A percentile compares a stretch with the other conserved stretches of the same genome.
These are phyloP conservation scores for Lindgomyces ingoldianus DNA, from an alignment of 495 filamentous ascomycete genomes.

Conservation along the genomic window DNA sequence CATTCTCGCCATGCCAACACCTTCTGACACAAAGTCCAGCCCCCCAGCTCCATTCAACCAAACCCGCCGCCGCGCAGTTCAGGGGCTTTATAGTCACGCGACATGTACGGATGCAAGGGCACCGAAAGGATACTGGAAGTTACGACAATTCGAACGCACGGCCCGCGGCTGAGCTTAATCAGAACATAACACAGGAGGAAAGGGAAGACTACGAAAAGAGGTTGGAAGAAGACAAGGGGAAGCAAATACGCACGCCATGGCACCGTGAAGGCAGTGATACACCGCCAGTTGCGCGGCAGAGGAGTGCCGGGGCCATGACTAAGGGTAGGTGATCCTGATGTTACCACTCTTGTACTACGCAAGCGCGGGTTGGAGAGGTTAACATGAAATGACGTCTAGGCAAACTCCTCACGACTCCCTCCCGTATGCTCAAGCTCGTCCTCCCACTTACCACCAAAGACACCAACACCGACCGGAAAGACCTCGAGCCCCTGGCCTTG, in stretches of 20 bases:
- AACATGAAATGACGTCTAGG: slow-evolving; percentile 60
- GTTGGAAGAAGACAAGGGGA: slow-evolving; percentile 52
- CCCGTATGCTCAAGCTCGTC: slow-evolving; percentile 83
- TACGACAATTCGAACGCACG: slow-evolving; percentile 34
- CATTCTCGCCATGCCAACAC: neutral
- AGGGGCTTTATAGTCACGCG: slow-evolving; percentile 9
- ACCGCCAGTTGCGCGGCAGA: slow-evolving; percentile 54
- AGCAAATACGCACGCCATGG: slow-evolving; percentile 63
- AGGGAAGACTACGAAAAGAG: slow-evolving; percentile 45
- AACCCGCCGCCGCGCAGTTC: neutral
- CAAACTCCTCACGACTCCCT: slow-evolving; percentile 88
- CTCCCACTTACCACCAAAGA: slow-evolving; percentile 70
- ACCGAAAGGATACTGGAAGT: neutral
- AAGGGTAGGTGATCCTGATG: slow-evolving; percentile 54
- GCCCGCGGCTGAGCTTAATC: slow-evolving; percentile 41
- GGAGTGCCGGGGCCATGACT: slow-evolving; percentile 57
- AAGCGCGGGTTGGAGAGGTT: neutral
- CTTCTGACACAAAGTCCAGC: neutral
- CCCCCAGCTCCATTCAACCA: neutral
- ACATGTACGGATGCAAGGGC: neutral
- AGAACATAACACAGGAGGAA: slow-evolving; percentile 45
- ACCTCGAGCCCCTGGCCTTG: slow-evolving; percentile 80
- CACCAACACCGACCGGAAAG: slow-evolving; percentile 59
- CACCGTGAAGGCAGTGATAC: slow-evolving; percentile 65
- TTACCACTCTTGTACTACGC: neutral